Conservation (phyloP, 768 basidiomycete species). For the Peribolospora kevripleyi region DNA sequence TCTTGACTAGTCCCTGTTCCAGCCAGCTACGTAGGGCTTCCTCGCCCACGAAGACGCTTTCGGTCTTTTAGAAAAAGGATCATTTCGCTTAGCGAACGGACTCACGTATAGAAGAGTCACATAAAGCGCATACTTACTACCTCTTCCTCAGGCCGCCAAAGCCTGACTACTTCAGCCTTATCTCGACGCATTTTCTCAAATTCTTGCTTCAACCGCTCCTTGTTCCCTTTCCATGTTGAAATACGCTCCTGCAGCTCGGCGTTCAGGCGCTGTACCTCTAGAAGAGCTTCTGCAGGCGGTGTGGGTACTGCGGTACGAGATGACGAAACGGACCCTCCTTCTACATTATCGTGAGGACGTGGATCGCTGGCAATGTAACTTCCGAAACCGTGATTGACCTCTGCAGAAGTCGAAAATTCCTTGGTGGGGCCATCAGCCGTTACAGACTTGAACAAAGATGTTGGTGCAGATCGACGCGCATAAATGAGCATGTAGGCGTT, state of each 20-base stretch:
- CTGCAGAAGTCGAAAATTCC: neutral
- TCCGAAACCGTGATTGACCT: neutral
- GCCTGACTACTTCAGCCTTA: conserved; percentile 36
- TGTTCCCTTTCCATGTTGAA: conserved; percentile 25
- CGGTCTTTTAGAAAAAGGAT: conserved; percentile 19
- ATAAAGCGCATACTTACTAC: conserved; percentile 23
- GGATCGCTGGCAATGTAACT: neutral
- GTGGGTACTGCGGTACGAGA: conserved; percentile 13
- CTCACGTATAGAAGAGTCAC: neutral
- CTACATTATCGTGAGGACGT: neutral
- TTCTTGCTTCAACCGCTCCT: conserved; percentile 10
- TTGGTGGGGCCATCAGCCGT: neutral
- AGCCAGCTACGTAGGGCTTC: conserved; percentile 40
- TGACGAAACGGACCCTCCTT: neutral
- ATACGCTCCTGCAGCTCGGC: conserved; percentile 31
- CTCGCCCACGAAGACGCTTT: conserved; percentile 36
- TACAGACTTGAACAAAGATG: neutral
- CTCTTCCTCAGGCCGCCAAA: conserved; percentile 32
- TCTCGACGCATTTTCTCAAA: conserved; percentile 32
- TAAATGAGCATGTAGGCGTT: conserved; percentile 91
- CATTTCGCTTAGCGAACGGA: neutral
- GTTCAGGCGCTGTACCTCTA: conserved; percentile 34
- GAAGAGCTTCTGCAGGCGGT: conserved; percentile 34
- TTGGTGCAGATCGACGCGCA: conserved; percentile 24
- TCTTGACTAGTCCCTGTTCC: conserved; percentile 17